phyloP scores from a whole-genome alignment of 768 basidiomycete species.

The Gloeostereum incarnatum region DNA sequence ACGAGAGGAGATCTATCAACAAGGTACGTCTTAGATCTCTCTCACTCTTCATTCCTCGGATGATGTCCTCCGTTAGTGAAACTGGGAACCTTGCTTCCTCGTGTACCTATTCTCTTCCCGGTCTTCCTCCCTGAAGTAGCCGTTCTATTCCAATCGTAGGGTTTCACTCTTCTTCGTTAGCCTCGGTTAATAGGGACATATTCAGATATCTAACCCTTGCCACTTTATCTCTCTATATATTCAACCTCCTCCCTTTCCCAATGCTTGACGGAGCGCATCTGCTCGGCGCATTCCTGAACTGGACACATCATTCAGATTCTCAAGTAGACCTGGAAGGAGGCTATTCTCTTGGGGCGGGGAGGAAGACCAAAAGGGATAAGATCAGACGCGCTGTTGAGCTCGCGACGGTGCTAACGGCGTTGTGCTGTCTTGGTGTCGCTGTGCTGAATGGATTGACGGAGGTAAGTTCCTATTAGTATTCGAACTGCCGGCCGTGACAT shows the following conservation, averaged over 20 bases:
- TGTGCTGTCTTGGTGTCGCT: too few relatives aligned
- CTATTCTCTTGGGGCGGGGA: too few relatives aligned
- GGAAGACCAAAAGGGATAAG: too few relatives aligned
- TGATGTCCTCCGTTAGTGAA: conserved; percentile 29
- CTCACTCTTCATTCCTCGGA: conserved; percentile 1
- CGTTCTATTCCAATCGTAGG: conserved; percentile 46
- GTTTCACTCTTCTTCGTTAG: conserved; percentile 5
- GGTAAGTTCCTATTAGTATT: too few relatives aligned
- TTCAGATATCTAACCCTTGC: conserved; percentile 53
- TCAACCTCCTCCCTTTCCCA: conserved; percentile 74
- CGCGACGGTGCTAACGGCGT: too few relatives aligned
- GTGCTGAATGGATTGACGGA: too few relatives aligned
- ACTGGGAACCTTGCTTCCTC: conserved; percentile 39
- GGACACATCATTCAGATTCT: too few relatives aligned
- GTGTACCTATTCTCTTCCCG: conserved; percentile 29
- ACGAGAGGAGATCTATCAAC: conserved; percentile 49
- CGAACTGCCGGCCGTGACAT: too few relatives aligned
- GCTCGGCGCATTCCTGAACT: conserved; percentile 21
- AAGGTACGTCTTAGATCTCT: conserved; percentile 34
- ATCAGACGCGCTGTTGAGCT: too few relatives aligned
- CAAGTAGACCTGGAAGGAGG: too few relatives aligned
- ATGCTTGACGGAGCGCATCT: conserved; percentile 64
- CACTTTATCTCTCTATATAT: conserved; percentile 70
- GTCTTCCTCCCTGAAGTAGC: conserved; percentile 27
- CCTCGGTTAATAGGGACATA: neutral